These are phyloP conservation scores for Halenospora varia DNA, from an alignment of 495 filamentous ascomycete genomes.

Conservation along the genomic window DNA sequence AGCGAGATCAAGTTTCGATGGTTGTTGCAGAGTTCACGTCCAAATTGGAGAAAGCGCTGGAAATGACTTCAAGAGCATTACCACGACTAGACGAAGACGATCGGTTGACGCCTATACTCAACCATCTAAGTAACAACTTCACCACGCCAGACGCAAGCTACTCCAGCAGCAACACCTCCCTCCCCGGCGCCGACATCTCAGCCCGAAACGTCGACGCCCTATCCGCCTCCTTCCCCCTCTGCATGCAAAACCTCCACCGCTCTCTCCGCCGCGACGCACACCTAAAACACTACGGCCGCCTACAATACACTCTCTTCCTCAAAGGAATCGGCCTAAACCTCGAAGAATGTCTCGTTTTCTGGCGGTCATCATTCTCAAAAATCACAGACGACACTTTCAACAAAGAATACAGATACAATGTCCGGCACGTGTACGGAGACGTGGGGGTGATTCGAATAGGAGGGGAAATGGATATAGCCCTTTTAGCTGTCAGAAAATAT, in stretches of 20 bases:
- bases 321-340: conserved; percentile 92
- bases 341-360: conserved; percentile 92
- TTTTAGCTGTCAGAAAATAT: conserved; percentile 89
- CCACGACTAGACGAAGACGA: conserved; percentile 96
- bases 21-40: conserved; percentile 81
- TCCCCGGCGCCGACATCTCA: conserved; percentile 52
- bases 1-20: conserved; percentile 79
- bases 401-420: conserved; percentile 95
- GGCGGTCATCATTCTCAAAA: conserved; percentile 78
- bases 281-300: conserved; percentile 87
- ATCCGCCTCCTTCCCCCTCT: conserved; percentile 83
- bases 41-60: conserved; percentile 72
- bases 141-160: conserved; percentile 82
- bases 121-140: conserved; percentile 90
- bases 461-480: conserved; percentile 83
- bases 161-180: conserved; percentile 46
- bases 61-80: conserved; percentile 85
- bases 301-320: conserved; percentile 95
- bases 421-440: conserved; percentile 90
- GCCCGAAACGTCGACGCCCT: conserved; percentile 80
- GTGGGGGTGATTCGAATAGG: conserved; percentile 90
- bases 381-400: conserved; percentile 90
- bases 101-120: conserved; percentile 86
- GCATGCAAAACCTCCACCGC: conserved; percentile 87
- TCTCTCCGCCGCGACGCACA: conserved; percentile 79